A percentile compares a stretch with the other conserved stretches of the same genome.
Evolutionary conservation across 2,329 filamentous ascomycete species (phyloP).

Genomic region (Claviceps arundinis): DNA sequence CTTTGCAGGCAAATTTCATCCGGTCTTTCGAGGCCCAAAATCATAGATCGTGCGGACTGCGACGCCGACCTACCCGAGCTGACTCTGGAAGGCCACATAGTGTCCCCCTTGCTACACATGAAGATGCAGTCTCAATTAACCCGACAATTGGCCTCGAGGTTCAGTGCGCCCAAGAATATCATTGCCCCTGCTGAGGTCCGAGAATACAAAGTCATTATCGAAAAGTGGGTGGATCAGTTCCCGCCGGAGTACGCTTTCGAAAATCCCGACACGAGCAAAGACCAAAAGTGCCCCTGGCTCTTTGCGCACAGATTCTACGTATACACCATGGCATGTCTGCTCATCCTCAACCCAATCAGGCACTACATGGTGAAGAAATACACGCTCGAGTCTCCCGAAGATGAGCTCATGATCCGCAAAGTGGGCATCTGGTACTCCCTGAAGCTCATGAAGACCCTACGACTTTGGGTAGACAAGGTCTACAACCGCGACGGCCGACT

Average conservation of each 20-base stretch:
- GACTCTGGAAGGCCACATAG: slow-evolving; percentile 14
- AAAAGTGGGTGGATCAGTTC: slow-evolving; percentile 28
- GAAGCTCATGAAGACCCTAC: slow-evolving; percentile 26
- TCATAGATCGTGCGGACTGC: slow-evolving; percentile 18
- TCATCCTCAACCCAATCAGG: slow-evolving; percentile 33
- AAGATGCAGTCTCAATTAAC: slow-evolving; percentile 17
- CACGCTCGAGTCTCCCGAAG: slow-evolving; percentile 12
- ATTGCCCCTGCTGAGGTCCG: slow-evolving; percentile 14
- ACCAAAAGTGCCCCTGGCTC: slow-evolving; percentile 26
- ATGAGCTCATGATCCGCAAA: slow-evolving; percentile 22
- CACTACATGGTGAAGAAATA: slow-evolving; percentile 27
- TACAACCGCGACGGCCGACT: slow-evolving; percentile 33
- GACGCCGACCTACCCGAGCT: slow-evolving; percentile 15
- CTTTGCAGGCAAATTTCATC: slow-evolving; percentile 19
- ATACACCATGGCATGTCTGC: slow-evolving; percentile 29
- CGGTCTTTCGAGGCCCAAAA: slow-evolving; percentile 16
- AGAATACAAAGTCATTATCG: slow-evolving; percentile 17
- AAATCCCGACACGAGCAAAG: slow-evolving; percentile 26
- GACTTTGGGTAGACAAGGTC: slow-evolving; percentile 27
- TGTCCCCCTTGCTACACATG: slow-evolving; percentile 18
- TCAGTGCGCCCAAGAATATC: slow-evolving; percentile 15
- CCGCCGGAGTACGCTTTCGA: slow-evolving; percentile 26
- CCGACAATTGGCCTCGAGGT: slow-evolving; percentile 12
- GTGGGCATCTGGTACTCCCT: slow-evolving; percentile 29
- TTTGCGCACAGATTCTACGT: slow-evolving; percentile 32